phyloP scores from a whole-genome alignment of 768 basidiomycete genomes.

The Kwoniella mangroviensis region DNA sequence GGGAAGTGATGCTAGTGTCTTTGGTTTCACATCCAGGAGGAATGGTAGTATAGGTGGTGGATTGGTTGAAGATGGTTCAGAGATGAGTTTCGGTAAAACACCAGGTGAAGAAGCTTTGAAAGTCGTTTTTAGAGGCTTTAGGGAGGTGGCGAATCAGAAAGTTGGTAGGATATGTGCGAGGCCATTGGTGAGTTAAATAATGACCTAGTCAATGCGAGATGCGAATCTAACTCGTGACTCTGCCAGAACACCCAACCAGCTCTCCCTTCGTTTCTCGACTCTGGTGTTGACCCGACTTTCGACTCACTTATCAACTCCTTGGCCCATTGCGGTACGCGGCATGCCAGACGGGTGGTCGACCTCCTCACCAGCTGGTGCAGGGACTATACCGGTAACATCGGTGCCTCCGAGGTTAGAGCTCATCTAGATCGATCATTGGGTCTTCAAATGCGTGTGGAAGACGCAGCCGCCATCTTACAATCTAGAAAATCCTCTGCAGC shows the following conservation, averaged over 20 bases:
- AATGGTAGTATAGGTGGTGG: slow-evolving; percentile 54
- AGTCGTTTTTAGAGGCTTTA: slow-evolving; percentile 85
- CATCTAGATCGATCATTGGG: slow-evolving; percentile 46
- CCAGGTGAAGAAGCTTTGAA: slow-evolving; percentile 88
- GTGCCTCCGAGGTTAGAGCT: slow-evolving; percentile 48
- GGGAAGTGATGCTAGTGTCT: slow-evolving; percentile 45
- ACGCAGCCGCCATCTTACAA: slow-evolving; percentile 52
- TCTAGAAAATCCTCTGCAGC: slow-evolving; percentile 65
- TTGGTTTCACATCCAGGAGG: slow-evolving; percentile 27
- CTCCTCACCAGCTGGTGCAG: slow-evolving; percentile 85
- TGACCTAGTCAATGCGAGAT: background rate
- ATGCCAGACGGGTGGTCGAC: slow-evolving; percentile 81
- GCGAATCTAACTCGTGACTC: slow-evolving; percentile 2
- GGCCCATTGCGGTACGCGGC: slow-evolving; percentile 81
- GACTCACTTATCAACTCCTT: slow-evolving; percentile 84
- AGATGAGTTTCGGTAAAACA: slow-evolving; percentile 72
- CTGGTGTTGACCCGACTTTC: slow-evolving; percentile 74
- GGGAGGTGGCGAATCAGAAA: slow-evolving; percentile 75
- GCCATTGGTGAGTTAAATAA: slow-evolving; percentile 64
- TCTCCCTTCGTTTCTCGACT: slow-evolving; percentile 71
- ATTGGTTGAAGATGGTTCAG: slow-evolving; percentile 64
- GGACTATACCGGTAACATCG: slow-evolving; percentile 67
- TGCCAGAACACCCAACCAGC: slow-evolving; percentile 71
- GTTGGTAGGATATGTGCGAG: slow-evolving; percentile 75
- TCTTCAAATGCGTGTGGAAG: slow-evolving; percentile 44